Evolutionary conservation across 805 yeast species (phyloP), one percentile per base, ranked within the genome.

Genomic region (Suhomyces xylopsoci): DNA sequence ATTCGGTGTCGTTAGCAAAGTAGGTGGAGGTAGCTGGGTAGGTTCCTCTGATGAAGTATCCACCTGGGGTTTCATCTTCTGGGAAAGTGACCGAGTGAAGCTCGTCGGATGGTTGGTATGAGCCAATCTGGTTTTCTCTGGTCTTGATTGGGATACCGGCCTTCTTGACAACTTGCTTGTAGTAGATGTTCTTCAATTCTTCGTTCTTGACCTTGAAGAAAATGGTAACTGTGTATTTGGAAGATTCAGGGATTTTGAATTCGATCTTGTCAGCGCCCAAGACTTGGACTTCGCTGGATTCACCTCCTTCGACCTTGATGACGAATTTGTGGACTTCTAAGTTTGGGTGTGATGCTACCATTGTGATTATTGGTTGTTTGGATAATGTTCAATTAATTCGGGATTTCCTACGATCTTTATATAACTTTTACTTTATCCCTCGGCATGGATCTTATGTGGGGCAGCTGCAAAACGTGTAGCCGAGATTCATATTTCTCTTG

Each of bases 61-160:
- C 78, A 52, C 67, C 65, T 7, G 79, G 79, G 38, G 77, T 67
- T 6, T 60, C 59, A 53, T 74, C 77, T 49, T 63, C 65, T 8
- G 65, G 68, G 54, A 70, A 71, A 6, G 60, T 58, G 48, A 64
- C 63, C 17, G 57, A n/a, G 56, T 71, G 67, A 1, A 63, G 58
- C 51, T 71, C 72, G 1, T 71, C 76, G 8, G 67, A 59, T 19
- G 76, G 72, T 50, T 61, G 71, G 52, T 50, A 56, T 36, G 61
- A 64, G 7, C 78, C 79, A 41, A 74, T 55, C 10, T 62, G 65
- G 47, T 61, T 51, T 12, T 64, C 68, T 25, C 68, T 65, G 22
- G 59, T 55, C 51, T 67, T 70, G 44, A 73, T 61, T 20, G 68
- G 62, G 47, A 74, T 55, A 44, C 76, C 76, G 38, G 62, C 69